Evolutionary conservation across 2,329 filamentous ascomycete genomes (phyloP), one percentile per base, ranked within the genome.

Genomic region (Colletotrichum noveboracense): DNA sequence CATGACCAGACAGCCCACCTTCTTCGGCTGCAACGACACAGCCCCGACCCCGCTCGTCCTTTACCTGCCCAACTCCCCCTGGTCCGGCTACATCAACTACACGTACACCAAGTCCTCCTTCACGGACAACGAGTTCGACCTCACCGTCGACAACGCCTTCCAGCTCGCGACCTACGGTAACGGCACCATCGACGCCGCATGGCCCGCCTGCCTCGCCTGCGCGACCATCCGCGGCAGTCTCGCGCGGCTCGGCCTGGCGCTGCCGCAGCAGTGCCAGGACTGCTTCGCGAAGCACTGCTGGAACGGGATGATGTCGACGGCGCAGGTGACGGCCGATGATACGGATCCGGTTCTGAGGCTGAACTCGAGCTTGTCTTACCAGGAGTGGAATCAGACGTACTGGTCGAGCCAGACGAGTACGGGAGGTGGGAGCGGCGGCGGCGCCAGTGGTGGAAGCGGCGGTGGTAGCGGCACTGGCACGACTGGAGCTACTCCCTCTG

Each of bases 151-250:
- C 61, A 98, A 98, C 84, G 96, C 94, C 13, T 96, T 94, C 84
- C 90, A 96, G 79, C 91, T 93, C 34, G 95, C 91, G 2, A 97
- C 95, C 0, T 92, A 93, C 87, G 95, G 89, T 61, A 98, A 98
- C 83, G 91, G 89, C 36, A 95, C 94, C 0, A 80, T 92, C 2
- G 93, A 96, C 80, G 79, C 84, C 0, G 83, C 92, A 62, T 98
- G 96, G 95, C 88, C 92, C 0, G 88, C 91, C 0, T 98, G 96
- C 79, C 92, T 97, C 3, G 94, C 92, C 6, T 98, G 96, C 83
- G 96, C 95, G 0, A 91, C 96, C 5, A 86, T 98, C 21, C 90
- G 89, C 69, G 90, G 95, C 65, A 95, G 93, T 75, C 88, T 96
- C 73, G 86, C 90, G 76, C 75, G 81, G 0, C 36, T 72, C 4